Percentiles rank a stretch among this genome's conserved stretches.
phyloP scores from a whole-genome alignment of 108 stramenopile species.

The Skeletonema tropicum region DNA sequence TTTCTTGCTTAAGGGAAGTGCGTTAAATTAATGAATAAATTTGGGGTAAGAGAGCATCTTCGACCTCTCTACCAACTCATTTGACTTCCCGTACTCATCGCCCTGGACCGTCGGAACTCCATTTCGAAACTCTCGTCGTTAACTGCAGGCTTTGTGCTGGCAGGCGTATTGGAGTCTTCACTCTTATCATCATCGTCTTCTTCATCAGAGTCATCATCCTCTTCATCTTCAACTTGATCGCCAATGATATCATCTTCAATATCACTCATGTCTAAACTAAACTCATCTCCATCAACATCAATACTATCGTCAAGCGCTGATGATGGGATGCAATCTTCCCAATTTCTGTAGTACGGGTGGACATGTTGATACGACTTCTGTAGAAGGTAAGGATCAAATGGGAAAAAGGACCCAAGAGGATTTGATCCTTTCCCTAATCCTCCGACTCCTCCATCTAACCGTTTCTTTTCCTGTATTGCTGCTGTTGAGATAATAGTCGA shows the following conservation, averaged over 20 bases:
- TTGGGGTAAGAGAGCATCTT: neutral
- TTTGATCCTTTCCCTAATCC: conserved; percentile 90
- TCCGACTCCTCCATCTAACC: conserved; percentile 84
- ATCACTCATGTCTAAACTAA: conserved; percentile 31
- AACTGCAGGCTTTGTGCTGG: neutral
- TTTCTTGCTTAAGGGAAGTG: neutral
- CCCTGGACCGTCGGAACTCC: conserved; percentile 48
- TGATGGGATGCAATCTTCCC: conserved; percentile 70
- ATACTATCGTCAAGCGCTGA: conserved; percentile 10
- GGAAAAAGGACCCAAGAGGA: conserved; percentile 96
- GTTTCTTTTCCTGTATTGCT: conserved; percentile 68
- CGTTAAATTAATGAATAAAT: neutral
- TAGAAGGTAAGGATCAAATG: conserved; percentile 96
- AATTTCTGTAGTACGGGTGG: conserved; percentile 85
- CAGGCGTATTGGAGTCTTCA: neutral
- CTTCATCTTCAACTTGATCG: conserved; percentile 15
- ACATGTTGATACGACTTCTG: conserved; percentile 77
- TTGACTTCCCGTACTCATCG: conserved; percentile 54
- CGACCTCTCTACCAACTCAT: conserved; percentile 44
- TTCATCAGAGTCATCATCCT: conserved; percentile 28
- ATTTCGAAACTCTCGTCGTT: conserved; percentile 34
- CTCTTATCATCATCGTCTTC: conserved; percentile 24
- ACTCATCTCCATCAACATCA: conserved; percentile 28
- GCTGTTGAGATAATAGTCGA: conserved; percentile 67
- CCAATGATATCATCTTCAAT: conserved; percentile 22